phyloP scores from a whole-genome alignment of 495 filamentous ascomycete genomes.

The Xylaria cubensis region DNA sequence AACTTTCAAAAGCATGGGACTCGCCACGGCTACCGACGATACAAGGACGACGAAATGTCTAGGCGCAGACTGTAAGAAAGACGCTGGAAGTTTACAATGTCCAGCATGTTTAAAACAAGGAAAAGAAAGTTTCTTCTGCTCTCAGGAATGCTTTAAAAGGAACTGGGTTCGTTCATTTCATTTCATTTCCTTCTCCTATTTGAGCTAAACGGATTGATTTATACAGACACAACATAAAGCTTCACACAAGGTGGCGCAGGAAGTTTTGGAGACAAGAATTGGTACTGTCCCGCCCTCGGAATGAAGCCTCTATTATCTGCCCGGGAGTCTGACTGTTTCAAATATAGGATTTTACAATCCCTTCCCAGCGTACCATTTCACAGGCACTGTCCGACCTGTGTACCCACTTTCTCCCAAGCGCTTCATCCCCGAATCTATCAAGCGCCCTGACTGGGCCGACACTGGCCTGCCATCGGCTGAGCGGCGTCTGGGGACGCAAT shows the following conservation, averaged over 20 bases:
- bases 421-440: conserved; percentile 76
- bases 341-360: conserved; percentile 74
- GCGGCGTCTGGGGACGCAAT: conserved; percentile 71
- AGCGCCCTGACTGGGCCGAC: conserved; percentile 80
- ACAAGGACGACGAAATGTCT: conserved; percentile 75
- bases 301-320: conserved; percentile 65
- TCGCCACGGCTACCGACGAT: neutral
- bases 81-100: conserved; percentile 85
- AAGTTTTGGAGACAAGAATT: neutral
- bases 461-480: conserved; percentile 83
- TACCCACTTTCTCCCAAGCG: conserved; percentile 82
- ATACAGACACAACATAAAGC: conserved; percentile 79
- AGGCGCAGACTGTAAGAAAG: conserved; percentile 80
- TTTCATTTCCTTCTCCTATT: neutral
- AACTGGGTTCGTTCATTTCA: conserved; percentile 79
- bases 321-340: conserved; percentile 73
- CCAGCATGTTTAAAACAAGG: conserved; percentile 90
- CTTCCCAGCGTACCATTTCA: conserved; percentile 80
- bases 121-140: conserved; percentile 94
- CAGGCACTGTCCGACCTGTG: conserved; percentile 77
- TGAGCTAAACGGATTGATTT: conserved; percentile 9
- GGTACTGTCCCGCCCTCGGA: neutral
- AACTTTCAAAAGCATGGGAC: neutral
- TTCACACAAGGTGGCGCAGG: conserved; percentile 67
- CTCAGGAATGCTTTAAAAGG: conserved; percentile 97